phyloP scores from a whole-genome alignment of 192 early-diverging fungal species.

The Linnemannia hyalina region DNA sequence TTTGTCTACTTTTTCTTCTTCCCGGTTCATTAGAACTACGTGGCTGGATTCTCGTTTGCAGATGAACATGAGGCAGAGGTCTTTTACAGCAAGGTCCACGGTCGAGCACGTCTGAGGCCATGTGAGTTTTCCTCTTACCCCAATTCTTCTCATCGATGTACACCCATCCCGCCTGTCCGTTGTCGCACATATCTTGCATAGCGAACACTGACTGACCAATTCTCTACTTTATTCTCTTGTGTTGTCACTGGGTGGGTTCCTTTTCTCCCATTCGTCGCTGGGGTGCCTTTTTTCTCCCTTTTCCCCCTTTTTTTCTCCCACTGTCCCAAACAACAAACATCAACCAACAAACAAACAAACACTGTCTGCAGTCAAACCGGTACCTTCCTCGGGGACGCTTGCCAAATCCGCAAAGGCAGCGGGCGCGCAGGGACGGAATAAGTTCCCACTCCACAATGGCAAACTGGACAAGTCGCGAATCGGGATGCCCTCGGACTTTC shows the following conservation, averaged over 20 bases:
- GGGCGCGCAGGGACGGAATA: conserved; percentile 42
- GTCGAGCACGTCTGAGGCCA: conserved; percentile 56
- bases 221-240: background rate
- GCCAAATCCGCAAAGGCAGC: conserved; percentile 41
- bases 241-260: background rate
- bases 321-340: background rate
- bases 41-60: conserved; percentile 80
- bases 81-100: conserved; percentile 73
- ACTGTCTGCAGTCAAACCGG: conserved; percentile 35
- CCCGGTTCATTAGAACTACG: conserved; percentile 55
- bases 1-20: background rate
- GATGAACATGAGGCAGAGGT: conserved; percentile 74
- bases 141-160: conserved; percentile 20
- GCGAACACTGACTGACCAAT: background rate
- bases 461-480: conserved; percentile 74
- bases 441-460: conserved; percentile 57
- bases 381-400: conserved; percentile 45
- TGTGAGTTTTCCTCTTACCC: conserved; percentile 38
- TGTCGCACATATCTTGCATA: background rate
- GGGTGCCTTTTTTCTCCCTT: background rate
- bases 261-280: background rate
- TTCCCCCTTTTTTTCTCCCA: background rate
- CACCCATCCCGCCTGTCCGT: background rate
- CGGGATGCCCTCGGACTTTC: conserved; percentile 62
- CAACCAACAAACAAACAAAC: background rate